Evolutionary conservation across 2,329 filamentous ascomycete genomes (phyloP).

Genomic region (Davidsoniella eucalypti): DNA sequence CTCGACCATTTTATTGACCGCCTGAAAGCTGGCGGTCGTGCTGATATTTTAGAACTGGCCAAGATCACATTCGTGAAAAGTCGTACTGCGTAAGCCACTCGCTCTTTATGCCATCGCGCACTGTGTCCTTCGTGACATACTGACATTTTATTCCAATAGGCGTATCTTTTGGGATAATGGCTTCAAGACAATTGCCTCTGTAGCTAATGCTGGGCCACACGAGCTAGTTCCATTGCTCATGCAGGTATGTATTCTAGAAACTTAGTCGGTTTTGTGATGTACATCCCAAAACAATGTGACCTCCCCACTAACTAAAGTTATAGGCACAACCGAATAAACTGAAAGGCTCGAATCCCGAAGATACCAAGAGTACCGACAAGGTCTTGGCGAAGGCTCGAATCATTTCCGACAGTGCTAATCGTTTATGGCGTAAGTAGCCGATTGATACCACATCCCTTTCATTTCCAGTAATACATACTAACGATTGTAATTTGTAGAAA

Average conservation of each 20-base stretch:
- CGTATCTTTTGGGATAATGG: constrained; percentile 62
- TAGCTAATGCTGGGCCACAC: constrained; percentile 52
- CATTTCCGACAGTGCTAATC: constrained; percentile 52
- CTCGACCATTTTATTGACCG: constrained; percentile 63
- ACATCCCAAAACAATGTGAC: too few species aligned
- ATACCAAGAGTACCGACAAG: constrained; percentile 47
- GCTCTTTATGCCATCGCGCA: background rate
- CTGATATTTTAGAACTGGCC: constrained; percentile 53
- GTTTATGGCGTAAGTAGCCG: constrained; percentile 43
- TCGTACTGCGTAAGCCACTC: constrained; percentile 41
- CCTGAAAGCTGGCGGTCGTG: constrained; percentile 52
- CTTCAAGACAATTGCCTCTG: constrained; percentile 47
- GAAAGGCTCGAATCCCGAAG: constrained; percentile 33
- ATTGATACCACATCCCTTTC: background rate
- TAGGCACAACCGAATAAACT: constrained; percentile 52
- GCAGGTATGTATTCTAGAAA: constrained; percentile 32
- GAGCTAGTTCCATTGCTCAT: constrained; percentile 57
- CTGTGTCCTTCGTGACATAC: background rate
- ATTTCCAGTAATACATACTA: background rate
- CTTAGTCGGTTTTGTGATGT: background rate
- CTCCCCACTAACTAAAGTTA: background rate
- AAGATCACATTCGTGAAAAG: constrained; percentile 63
- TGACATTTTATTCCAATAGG: constrained; percentile 14
- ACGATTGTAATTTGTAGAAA: background rate
- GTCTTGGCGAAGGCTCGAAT: constrained; percentile 48